Percentiles rank a stretch among this genome's conserved stretches.
These are phyloP conservation scores for Xylaria curta DNA, from an alignment of 495 filamentous ascomycete species.

Conservation along the genomic window DNA sequence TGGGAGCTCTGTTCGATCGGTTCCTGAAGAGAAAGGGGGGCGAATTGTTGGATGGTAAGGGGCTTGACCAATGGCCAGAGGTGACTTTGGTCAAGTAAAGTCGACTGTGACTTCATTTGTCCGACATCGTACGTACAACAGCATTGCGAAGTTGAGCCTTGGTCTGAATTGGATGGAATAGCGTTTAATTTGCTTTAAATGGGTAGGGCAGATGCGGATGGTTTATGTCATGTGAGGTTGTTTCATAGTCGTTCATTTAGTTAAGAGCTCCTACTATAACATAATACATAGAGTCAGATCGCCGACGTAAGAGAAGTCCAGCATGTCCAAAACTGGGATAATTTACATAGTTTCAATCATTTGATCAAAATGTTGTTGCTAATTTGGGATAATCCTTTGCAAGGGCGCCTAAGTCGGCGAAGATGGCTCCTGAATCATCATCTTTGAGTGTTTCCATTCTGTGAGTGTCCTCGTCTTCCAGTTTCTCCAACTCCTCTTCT, in stretches of 20 bases:
- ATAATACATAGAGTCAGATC: background rate
- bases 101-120: background rate
- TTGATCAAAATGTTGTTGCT: slow-evolving; percentile 45
- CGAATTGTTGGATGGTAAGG: slow-evolving; percentile 27
- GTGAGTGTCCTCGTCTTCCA: slow-evolving; percentile 51
- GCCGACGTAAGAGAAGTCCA: background rate
- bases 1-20: slow-evolving; percentile 22
- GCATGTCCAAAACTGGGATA: background rate
- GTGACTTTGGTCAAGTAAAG: slow-evolving; percentile 15
- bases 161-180: background rate
- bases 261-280: background rate
- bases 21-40: slow-evolving; percentile 27
- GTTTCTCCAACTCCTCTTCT: slow-evolving; percentile 52
- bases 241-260: background rate
- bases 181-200: background rate
- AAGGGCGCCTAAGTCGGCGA: slow-evolving; percentile 48
- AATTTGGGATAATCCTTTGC: slow-evolving; percentile 49
- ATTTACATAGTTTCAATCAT: background rate
- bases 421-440: slow-evolving; percentile 50
- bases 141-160: no score
- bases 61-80: slow-evolving; percentile 23
- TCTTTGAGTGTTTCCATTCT: slow-evolving; percentile 46
- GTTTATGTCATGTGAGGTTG: background rate
- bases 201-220: background rate
- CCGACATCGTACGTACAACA: background rate